A percentile compares a stretch with the other conserved stretches of the same genome.
Evolutionary conservation across 352 stramenopile genomes (phyloP).

Genomic region (Pythium guiyangense): DNA sequence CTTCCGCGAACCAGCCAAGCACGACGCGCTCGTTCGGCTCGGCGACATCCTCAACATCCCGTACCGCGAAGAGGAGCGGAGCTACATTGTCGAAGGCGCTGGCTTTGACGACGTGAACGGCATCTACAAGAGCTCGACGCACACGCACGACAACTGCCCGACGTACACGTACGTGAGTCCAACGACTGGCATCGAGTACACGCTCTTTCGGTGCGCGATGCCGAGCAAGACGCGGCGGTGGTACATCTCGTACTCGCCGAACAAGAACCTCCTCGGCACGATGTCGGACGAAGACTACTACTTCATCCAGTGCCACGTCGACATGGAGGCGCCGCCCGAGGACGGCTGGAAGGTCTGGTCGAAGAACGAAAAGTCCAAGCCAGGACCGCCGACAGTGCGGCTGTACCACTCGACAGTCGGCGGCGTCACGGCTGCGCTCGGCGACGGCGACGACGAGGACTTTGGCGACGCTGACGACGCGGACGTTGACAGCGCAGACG

Average conservation of each 20-base stretch:
- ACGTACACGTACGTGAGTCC: slow-evolving; percentile 52
- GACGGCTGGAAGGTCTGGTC: slow-evolving; percentile 84
- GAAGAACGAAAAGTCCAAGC: slow-evolving; percentile 79
- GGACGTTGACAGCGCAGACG: slow-evolving; percentile 67
- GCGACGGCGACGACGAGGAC: slow-evolving; percentile 9
- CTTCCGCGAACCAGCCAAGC: slow-evolving; percentile 66
- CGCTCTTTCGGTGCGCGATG: slow-evolving; percentile 97
- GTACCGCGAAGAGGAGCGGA: slow-evolving; percentile 70
- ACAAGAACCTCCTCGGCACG: slow-evolving; percentile 81
- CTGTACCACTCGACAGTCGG: slow-evolving; percentile 67
- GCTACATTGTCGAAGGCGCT: slow-evolving; percentile 87
- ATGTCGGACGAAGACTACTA: slow-evolving; percentile 88
- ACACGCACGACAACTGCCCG: slow-evolving; percentile 71
- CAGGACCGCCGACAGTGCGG: slow-evolving; percentile 58
- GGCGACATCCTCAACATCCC: slow-evolving; percentile 56
- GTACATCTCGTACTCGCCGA: slow-evolving; percentile 96
- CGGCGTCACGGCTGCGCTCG: not conserved
- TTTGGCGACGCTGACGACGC: slow-evolving; percentile 28
- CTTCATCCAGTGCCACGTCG: slow-evolving; percentile 76
- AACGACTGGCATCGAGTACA: slow-evolving; percentile 82
- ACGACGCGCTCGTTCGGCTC: slow-evolving; percentile 62
- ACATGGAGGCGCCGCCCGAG: slow-evolving; percentile 72
- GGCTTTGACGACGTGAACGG: slow-evolving; percentile 92
- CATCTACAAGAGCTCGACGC: slow-evolving; percentile 86
- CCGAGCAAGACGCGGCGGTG: slow-evolving; percentile 96